phyloP scores from a whole-genome alignment of 2,329 filamentous ascomycete species.

The Ceratocystis lukuohia region DNA sequence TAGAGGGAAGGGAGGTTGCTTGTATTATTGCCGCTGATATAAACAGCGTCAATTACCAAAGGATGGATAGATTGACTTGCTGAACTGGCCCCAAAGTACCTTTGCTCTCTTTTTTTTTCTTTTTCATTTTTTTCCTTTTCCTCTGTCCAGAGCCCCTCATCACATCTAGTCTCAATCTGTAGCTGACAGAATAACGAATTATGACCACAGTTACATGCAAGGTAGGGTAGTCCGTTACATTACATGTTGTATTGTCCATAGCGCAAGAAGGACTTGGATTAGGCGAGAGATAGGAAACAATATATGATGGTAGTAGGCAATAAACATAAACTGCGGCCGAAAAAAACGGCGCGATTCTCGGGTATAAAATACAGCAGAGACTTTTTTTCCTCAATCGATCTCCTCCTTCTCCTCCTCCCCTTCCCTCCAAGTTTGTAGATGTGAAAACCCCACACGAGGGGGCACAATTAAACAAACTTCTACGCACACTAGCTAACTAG shows the following conservation, averaged over 20 bases:
- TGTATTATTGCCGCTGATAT: no score
- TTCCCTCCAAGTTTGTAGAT: no score
- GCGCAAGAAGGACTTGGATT: not conserved
- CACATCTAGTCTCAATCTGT: conserved; percentile 4
- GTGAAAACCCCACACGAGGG: no score
- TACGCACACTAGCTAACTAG: no score
- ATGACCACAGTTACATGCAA: conserved; percentile 7
- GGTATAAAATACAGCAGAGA: conserved; percentile 10
- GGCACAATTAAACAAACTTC: no score
- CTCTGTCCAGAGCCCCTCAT: not conserved
- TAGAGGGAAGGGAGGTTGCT: not conserved
- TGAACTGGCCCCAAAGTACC: no score
- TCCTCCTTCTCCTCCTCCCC: not conserved
- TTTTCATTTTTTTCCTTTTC: not conserved
- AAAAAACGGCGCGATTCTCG: not conserved
- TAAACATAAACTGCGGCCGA: not conserved
- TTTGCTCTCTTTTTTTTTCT: no score
- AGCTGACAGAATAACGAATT: conserved; percentile 12
- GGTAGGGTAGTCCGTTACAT: not conserved
- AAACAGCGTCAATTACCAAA: no score
- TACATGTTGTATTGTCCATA: not conserved
- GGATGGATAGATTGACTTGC: no score
- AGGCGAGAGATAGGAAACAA: not conserved
- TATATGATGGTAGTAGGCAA: not conserved
- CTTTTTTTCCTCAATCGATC: not conserved